Percentiles rank a stretch among this genome's conserved stretches.
Evolutionary conservation across 257 asterid genomes (phyloP).

Genomic region (Cinchona pubescens): DNA sequence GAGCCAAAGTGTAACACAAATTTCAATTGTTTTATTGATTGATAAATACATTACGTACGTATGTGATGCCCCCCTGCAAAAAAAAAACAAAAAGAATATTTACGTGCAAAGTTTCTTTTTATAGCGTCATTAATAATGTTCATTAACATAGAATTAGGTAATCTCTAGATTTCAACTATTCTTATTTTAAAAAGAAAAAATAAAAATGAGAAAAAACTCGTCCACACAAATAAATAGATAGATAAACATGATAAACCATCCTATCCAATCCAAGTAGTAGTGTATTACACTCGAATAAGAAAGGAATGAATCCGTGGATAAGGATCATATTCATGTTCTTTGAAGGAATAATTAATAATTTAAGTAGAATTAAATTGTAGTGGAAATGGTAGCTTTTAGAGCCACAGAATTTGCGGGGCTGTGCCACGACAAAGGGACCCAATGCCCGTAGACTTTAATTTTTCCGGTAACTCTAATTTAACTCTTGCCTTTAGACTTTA

Average conservation of each 20-base stretch:
- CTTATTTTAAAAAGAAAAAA: neutral
- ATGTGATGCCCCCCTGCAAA: too few relatives aligned
- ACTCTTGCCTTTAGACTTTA: too few relatives aligned
- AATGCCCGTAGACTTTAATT: constrained; percentile 34
- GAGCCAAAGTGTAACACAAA: neutral
- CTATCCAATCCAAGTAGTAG: neutral
- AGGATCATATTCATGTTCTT: neutral
- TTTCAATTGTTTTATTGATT: neutral
- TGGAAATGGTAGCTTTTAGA: constrained; percentile 15
- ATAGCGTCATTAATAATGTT: neutral
- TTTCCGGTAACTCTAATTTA: constrained; percentile 21
- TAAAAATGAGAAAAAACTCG: neutral
- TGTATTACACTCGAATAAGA: neutral
- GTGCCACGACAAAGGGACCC: constrained; percentile 41
- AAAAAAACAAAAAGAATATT: too few relatives aligned
- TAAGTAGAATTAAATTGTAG: constrained; percentile 15
- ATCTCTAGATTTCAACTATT: too few relatives aligned
- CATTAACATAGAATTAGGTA: neutral
- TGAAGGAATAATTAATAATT: constrained; percentile 12
- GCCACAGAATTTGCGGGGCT: constrained; percentile 29
- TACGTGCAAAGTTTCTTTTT: too few relatives aligned
- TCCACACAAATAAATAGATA: neutral
- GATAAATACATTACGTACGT: too few relatives aligned
- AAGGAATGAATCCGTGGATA: neutral
- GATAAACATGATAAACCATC: neutral